Base-by-base conservation (phyloP, 176 grass and related monocot species). In the Cocos nucifera region DNA sequence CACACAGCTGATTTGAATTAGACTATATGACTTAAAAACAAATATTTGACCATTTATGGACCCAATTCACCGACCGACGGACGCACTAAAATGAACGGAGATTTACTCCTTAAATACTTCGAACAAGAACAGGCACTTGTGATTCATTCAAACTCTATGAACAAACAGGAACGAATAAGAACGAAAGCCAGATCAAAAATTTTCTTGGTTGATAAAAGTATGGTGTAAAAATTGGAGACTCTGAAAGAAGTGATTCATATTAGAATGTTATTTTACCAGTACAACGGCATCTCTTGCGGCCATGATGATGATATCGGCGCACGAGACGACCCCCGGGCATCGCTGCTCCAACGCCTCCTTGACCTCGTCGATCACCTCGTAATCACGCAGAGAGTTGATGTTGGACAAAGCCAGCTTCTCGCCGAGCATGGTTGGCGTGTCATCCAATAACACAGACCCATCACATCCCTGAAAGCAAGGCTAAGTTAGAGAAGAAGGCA, bases 371-470 rank as follows among this genome's bases (percentile, higher is more conserved):
- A 98, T 32, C 73, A 98, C 87, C 49, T 92, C 93, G 76, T 80
- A 98, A 3, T 84, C 92, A 62, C 93, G 79, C 22, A 98, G 79
- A 2, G 93, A 98, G 66, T 86, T 69, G 74, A 89, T 76, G 79
- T 98, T 98, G 71, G 93, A 89, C 48, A 92, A 69, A 39, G 88
- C 78, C 29, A 69, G 60, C 88, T 98, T 98, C 81, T 98, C 87
- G 23, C 93, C 87, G 15, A 9, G 8, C 88, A 92, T 79, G 61
- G 61, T 73, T 22, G 84, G 75, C 72, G 84, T 89, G 10, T 70
- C 76, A 75, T 98, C 93, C 84, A 98, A 70, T 60, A 98, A 70
- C 69, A 92, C 78, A 55, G 93, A 98, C 44, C 73, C 93, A 50
- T 98, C 93, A 59, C 93, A 98, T 10, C 88, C 93, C 93, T 98